A percentile compares a stretch with the other conserved stretches of the same genome.
These are phyloP conservation scores for Penicillium roqueforti DNA, from an alignment of 495 filamentous ascomycete species.

Conservation along the genomic window DNA sequence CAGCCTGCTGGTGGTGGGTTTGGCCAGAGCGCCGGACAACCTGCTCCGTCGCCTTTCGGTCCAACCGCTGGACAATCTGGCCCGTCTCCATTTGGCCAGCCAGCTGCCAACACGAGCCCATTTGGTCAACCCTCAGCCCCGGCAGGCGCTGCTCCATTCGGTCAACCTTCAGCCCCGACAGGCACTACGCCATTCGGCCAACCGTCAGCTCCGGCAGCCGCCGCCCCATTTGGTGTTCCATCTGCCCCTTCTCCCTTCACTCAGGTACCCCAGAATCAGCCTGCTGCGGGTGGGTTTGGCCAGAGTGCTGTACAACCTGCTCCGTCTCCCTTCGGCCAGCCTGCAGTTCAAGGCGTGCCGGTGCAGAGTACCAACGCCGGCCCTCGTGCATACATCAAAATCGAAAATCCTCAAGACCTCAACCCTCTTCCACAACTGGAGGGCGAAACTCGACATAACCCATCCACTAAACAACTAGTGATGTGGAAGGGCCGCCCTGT, in stretches of 20 bases:
- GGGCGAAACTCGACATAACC: slow-evolving; percentile 38
- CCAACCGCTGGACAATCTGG: slow-evolving; percentile 23
- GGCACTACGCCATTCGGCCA: slow-evolving; percentile 37
- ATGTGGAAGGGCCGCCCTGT: slow-evolving; percentile 56
- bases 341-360: slow-evolving; percentile 21
- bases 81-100: slow-evolving; percentile 29
- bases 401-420: slow-evolving; percentile 28
- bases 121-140: slow-evolving; percentile 36
- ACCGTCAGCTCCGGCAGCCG: slow-evolving; percentile 9
- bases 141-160: slow-evolving; percentile 14
- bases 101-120: slow-evolving; percentile 9
- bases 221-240: slow-evolving; percentile 14
- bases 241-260: slow-evolving; percentile 19
- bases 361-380: slow-evolving; percentile 20
- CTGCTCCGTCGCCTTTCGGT: slow-evolving; percentile 27
- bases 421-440: slow-evolving; percentile 36
- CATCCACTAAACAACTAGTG: slow-evolving; percentile 32
- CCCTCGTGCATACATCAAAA: slow-evolving; percentile 30
- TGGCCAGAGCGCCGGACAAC: slow-evolving; percentile 22
- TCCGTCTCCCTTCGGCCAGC: slow-evolving; percentile 27
- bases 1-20: slow-evolving; percentile 27
- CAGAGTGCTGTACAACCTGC: slow-evolving; percentile 30
- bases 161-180: neutral
- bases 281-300: slow-evolving; percentile 24
- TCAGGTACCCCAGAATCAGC: slow-evolving; percentile 13